Evolutionary conservation across 345 rosid genomes (phyloP).

Genomic region (Streptanthus diversifolius): DNA sequence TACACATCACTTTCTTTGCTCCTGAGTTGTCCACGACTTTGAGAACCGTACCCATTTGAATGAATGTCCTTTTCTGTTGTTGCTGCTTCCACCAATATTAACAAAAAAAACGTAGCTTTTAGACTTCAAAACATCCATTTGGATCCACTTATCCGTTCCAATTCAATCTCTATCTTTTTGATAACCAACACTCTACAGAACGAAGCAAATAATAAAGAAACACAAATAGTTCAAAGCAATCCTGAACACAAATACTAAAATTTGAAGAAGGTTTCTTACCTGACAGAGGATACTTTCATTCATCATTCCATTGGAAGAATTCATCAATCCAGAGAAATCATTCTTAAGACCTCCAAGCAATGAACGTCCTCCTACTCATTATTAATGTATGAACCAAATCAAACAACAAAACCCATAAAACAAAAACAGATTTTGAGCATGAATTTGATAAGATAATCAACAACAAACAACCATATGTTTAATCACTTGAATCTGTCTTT

Average conservation of each 20-base stretch:
- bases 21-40: conserved; percentile 91
- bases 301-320: conserved; percentile 34
- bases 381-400: background rate
- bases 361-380: conserved; percentile 39
- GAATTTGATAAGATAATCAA: background rate
- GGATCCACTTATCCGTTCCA: background rate
- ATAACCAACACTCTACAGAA: background rate
- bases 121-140: background rate
- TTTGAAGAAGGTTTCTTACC: conserved; percentile 33
- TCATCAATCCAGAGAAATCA: conserved; percentile 33
- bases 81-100: conserved; percentile 11
- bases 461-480: background rate
- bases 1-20: conserved; percentile 87
- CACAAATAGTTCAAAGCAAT: background rate
- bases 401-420: background rate
- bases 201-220: background rate
- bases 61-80: conserved; percentile 73
- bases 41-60: conserved; percentile 86
- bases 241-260: background rate
- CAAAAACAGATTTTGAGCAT: background rate
- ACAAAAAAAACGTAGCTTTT: background rate
- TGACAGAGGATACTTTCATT: conserved; percentile 39
- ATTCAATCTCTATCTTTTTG: background rate
- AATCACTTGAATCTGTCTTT: background rate
- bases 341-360: conserved; percentile 47